Evolutionary conservation across 2,329 filamentous ascomycete genomes (phyloP).

Genomic region (Aspergillus sp.): DNA sequence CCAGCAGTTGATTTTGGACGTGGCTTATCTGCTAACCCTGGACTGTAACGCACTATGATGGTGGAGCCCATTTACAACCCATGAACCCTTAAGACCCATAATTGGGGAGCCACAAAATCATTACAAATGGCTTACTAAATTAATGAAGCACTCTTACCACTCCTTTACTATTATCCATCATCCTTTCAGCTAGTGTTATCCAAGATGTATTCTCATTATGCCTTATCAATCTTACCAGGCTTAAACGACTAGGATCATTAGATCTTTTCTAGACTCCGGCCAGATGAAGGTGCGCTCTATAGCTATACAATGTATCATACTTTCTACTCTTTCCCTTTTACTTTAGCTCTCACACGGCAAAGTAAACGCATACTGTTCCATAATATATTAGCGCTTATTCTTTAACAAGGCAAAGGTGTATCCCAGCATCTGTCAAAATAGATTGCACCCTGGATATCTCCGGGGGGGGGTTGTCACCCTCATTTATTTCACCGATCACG

Average conservation of each 20-base stretch:
- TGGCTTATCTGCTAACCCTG: too few relatives aligned
- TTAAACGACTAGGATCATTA: too few relatives aligned
- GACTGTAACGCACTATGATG: too few relatives aligned
- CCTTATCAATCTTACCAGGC: too few relatives aligned
- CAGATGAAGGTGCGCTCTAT: too few relatives aligned
- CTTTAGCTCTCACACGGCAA: too few relatives aligned
- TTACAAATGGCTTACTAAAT: not conserved
- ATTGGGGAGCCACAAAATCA: not conserved
- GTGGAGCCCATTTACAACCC: not conserved
- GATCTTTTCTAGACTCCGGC: too few relatives aligned
- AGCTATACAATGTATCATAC: too few relatives aligned
- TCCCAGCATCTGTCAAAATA: conserved; percentile 11
- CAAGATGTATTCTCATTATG: too few relatives aligned
- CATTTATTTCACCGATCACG: not conserved
- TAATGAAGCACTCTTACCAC: not conserved
- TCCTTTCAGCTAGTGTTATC: too few relatives aligned
- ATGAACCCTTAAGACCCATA: not conserved
- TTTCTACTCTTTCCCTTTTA: too few relatives aligned
- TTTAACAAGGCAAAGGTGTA: conserved; percentile 15
- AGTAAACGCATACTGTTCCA: conserved; percentile 4
- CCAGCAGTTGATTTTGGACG: too few relatives aligned
- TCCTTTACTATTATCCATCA: not conserved
- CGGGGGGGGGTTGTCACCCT: conserved; percentile 1
- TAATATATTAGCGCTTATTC: conserved; percentile 19
- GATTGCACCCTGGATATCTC: conserved; percentile 12